Percentiles rank a stretch among this genome's conserved stretches.
Evolutionary conservation across 192 early-diverging fungal genomes (phyloP).

Genomic region (Backusella tuberculispora): DNA sequence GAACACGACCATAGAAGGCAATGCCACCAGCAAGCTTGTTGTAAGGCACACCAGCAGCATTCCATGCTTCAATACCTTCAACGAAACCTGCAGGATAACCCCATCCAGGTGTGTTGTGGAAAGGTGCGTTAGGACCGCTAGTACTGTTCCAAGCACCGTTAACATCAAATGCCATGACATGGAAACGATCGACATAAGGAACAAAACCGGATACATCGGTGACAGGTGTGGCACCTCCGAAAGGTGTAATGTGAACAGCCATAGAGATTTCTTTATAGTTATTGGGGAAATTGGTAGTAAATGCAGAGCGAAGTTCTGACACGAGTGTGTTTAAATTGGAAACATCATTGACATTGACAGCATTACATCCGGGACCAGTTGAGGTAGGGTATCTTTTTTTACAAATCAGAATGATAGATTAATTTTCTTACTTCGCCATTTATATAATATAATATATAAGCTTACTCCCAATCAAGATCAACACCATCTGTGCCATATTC

Average conservation of each 20-base stretch:
- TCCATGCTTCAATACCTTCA: slow-evolving; percentile 60
- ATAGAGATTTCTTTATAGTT: slow-evolving; percentile 60
- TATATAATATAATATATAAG: not conserved
- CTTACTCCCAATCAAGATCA: slow-evolving; percentile 70
- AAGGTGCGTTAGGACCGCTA: slow-evolving; percentile 56
- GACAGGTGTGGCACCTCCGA: slow-evolving; percentile 50
- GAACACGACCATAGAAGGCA: slow-evolving; percentile 63
- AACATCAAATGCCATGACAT: slow-evolving; percentile 71
- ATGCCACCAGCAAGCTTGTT: slow-evolving; percentile 64
- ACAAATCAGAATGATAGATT: not conserved
- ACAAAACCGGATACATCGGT: slow-evolving; percentile 64
- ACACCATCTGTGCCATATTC: slow-evolving; percentile 69
- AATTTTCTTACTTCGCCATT: not conserved
- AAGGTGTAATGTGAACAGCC: slow-evolving; percentile 68
- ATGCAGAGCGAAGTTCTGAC: slow-evolving; percentile 52
- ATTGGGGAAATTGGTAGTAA: slow-evolving; percentile 47
- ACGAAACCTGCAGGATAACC: slow-evolving; percentile 45
- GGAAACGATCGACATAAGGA: slow-evolving; percentile 62
- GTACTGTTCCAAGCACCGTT: slow-evolving; percentile 61
- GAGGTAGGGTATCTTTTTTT: slow-evolving; percentile 57
- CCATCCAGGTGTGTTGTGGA: slow-evolving; percentile 36
- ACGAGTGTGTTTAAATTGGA: slow-evolving; percentile 64
- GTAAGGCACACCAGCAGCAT: slow-evolving; percentile 57
- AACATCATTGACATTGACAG: slow-evolving; percentile 48
- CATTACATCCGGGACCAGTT: slow-evolving; percentile 61